Conservation (phyloP, 2,329 filamentous ascomycete species). For the Sphaerulina populicola region DNA sequence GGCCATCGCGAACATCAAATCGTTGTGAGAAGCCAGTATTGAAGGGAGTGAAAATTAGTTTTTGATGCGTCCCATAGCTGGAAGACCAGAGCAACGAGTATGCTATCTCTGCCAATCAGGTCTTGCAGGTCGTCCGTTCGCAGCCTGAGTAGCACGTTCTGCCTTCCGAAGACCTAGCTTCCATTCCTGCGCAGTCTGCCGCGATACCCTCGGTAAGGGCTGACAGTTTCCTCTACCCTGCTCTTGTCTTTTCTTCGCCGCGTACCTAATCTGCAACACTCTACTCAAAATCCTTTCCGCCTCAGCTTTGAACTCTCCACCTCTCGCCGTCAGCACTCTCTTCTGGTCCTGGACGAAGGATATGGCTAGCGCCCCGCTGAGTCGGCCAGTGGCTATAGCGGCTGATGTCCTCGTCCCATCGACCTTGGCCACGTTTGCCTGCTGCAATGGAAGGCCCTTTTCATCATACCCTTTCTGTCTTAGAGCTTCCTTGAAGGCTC, state of each 20-base stretch:
- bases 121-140: not conserved
- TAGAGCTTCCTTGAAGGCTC: conserved; percentile 42
- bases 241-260: not conserved
- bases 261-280: conserved; percentile 5
- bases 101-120: not conserved
- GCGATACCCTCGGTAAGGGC: not conserved
- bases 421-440: not conserved
- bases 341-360: conserved; percentile 14
- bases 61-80: no score
- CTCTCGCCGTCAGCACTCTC: conserved; percentile 17
- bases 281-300: conserved; percentile 8
- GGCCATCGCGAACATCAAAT: no score
- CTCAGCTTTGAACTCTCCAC: conserved; percentile 14
- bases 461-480: conserved; percentile 39
- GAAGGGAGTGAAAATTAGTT: no score
- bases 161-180: not conserved
- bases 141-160: not conserved
- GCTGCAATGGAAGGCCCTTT: conserved; percentile 23
- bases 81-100: no score
- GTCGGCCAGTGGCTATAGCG: not conserved
- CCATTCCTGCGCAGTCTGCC: not conserved
- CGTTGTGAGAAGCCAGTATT: no score
- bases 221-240: not conserved
- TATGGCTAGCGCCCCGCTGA: conserved; percentile 18
- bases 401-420: not conserved